Conservation (phyloP, 805 yeast species). For the Ogataea trehalophila region DNA sequence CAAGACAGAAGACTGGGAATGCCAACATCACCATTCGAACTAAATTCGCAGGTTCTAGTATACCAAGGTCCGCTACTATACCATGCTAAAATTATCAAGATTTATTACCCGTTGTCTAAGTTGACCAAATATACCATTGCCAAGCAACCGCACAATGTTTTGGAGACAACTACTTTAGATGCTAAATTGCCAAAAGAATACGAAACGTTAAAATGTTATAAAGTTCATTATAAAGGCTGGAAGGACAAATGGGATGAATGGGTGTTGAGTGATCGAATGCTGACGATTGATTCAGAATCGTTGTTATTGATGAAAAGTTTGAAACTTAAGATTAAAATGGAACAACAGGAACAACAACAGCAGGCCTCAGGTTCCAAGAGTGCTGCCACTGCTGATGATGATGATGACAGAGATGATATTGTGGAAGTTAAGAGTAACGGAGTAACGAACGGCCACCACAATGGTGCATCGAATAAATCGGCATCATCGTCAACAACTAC, state of each 20-base stretch:
- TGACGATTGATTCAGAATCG: slow-evolving; percentile 67
- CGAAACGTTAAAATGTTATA: slow-evolving; percentile 36
- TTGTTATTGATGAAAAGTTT: slow-evolving; percentile 57
- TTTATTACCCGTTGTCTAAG: slow-evolving; percentile 50
- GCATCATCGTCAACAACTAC: no score
- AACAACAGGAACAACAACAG: slow-evolving; percentile 7
- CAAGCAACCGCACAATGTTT: slow-evolving; percentile 8
- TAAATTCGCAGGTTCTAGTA: slow-evolving; percentile 51
- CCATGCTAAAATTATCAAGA: slow-evolving; percentile 74
- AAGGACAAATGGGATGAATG: slow-evolving; percentile 95
- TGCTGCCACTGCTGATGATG: not conserved
- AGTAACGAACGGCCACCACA: not conserved
- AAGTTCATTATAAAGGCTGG: slow-evolving; percentile 94
- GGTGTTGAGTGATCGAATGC: slow-evolving; percentile 68
- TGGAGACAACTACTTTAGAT: slow-evolving; percentile 5
- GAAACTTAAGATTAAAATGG: slow-evolving; percentile 29
- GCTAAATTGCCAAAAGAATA: slow-evolving; percentile 18
- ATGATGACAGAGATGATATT: not conserved
- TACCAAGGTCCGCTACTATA: slow-evolving; percentile 88
- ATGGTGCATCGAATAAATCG: no score
- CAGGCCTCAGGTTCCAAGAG: not conserved
- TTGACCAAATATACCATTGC: slow-evolving; percentile 31
- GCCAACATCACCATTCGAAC: slow-evolving; percentile 7
- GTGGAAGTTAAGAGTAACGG: not conserved
- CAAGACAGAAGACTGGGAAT: not conserved